Evolutionary conservation across 352 stramenopile genomes (phyloP).

Genomic region (Plasmopara muralis): DNA sequence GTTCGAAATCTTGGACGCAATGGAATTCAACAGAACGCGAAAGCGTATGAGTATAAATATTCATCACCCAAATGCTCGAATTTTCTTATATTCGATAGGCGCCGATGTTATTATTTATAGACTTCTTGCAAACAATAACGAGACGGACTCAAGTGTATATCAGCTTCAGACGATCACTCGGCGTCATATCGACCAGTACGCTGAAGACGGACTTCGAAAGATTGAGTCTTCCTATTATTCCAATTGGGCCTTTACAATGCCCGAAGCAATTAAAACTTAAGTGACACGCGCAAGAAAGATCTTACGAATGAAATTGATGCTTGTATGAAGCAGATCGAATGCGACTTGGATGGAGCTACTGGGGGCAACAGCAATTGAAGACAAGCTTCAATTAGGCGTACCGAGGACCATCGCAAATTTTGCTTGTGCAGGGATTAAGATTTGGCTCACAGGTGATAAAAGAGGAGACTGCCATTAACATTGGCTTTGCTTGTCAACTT

Average conservation of each 20-base stretch:
- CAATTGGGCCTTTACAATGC: slow-evolving; percentile 63
- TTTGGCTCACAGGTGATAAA: slow-evolving; percentile 95
- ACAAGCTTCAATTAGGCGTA: slow-evolving; percentile 90
- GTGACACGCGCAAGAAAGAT: slow-evolving; percentile 78
- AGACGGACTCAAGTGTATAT: slow-evolving; percentile 15
- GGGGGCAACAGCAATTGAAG: slow-evolving; percentile 91
- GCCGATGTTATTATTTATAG: slow-evolving; percentile 67
- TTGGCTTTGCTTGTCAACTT: slow-evolving; percentile 86
- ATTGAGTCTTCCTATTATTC: slow-evolving; percentile 43
- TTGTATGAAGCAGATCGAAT: slow-evolving; percentile 82
- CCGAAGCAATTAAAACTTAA: slow-evolving; percentile 60
- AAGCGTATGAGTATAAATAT: slow-evolving; percentile 93
- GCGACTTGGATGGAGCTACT: slow-evolving; percentile 62
- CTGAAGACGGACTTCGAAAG: slow-evolving; percentile 78
- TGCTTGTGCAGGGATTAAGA: slow-evolving; percentile 81
- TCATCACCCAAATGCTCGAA: slow-evolving; percentile 41
- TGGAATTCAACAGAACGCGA: slow-evolving; percentile 89
- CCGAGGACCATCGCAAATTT: slow-evolving; percentile 84
- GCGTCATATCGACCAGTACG: slow-evolving; percentile 73
- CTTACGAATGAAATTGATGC: slow-evolving; percentile 61
- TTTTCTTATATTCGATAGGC: slow-evolving; percentile 71
- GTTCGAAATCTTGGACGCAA: slow-evolving; percentile 81
- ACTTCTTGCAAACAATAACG: slow-evolving; percentile 30
- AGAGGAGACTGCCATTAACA: slow-evolving; percentile 93
- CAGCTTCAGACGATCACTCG: slow-evolving; percentile 40